Percentiles rank a stretch among this genome's conserved stretches.
Conservation (phyloP, 345 rosid genomes). For the Aethionema arabicum region DNA sequence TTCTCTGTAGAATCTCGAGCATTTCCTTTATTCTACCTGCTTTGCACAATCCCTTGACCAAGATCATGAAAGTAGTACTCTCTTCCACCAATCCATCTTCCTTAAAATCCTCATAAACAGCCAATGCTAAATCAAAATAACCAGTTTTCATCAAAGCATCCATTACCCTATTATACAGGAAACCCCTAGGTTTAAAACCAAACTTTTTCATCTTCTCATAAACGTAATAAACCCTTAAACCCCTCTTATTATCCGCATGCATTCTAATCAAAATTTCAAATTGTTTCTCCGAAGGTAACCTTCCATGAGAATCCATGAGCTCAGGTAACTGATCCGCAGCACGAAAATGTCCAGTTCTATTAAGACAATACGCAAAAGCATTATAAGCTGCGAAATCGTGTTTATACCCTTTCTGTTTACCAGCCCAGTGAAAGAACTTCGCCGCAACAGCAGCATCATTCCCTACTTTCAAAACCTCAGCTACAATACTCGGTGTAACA, state of each 20-base stretch:
- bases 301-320: conserved; percentile 84
- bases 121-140: conserved; percentile 67
- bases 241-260: conserved; percentile 82
- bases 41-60: conserved; percentile 79
- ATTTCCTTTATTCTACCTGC: conserved; percentile 60
- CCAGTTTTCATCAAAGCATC: conserved; percentile 64
- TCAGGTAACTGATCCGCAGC: conserved; percentile 91
- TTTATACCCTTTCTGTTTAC: conserved; percentile 78
- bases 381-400: conserved; percentile 82
- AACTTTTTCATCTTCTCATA: conserved; percentile 90
- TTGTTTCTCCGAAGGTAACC: conserved; percentile 73
- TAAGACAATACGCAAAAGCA: conserved; percentile 83
- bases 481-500: conserved; percentile 70
- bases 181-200: conserved; percentile 65
- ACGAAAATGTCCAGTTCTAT: conserved; percentile 56
- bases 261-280: conserved; percentile 91
- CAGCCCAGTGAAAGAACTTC: conserved; percentile 95
- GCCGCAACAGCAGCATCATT: conserved; percentile 57
- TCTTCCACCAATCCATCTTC: conserved; percentile 73
- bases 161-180: conserved; percentile 76
- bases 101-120: conserved; percentile 80
- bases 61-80: conserved; percentile 67
- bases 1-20: conserved; percentile 58
- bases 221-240: conserved; percentile 72
- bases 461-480: conserved; percentile 73